Percentiles rank a stretch among this genome's conserved stretches.
Conservation (phyloP, 129 eudicot genomes). For the Centaurea solstitialis region DNA sequence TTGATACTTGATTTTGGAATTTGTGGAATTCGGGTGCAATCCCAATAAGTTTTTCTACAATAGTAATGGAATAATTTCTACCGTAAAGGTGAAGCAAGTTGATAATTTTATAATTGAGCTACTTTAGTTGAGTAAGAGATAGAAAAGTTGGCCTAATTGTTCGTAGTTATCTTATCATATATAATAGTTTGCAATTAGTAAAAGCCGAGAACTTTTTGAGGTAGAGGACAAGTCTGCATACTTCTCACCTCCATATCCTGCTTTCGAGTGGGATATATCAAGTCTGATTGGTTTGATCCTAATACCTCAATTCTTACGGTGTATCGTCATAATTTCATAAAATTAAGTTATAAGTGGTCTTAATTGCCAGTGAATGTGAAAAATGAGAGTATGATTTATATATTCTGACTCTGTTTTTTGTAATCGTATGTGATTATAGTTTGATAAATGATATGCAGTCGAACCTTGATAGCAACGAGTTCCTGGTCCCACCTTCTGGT, state of each 20-base stretch:
- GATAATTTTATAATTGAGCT: neutral
- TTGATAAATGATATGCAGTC: constrained; percentile 30
- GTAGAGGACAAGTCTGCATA: neutral
- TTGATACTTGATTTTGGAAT: neutral
- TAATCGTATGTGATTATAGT: neutral
- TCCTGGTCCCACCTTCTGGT: constrained; percentile 24
- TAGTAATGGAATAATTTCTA: neutral
- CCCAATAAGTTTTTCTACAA: neutral
- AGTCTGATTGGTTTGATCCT: neutral
- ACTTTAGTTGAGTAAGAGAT: neutral
- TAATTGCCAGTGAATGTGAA: no score
- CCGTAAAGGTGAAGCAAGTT: neutral
- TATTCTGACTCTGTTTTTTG: neutral
- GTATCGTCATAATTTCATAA: no score
- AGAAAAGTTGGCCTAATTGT: neutral
- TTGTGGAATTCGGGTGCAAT: neutral
- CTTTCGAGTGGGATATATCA: neutral
- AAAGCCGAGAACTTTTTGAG: neutral
- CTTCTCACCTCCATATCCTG: neutral
- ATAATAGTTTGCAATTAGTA: neutral
- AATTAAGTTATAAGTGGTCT: no score
- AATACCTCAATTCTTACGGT: no score
- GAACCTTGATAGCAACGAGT: constrained; percentile 30
- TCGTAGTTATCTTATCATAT: neutral
- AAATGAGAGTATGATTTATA: neutral